These are phyloP conservation scores for Typha latifolia DNA, from an alignment of 176 grass and related monocot genomes.

Conservation along the genomic window DNA sequence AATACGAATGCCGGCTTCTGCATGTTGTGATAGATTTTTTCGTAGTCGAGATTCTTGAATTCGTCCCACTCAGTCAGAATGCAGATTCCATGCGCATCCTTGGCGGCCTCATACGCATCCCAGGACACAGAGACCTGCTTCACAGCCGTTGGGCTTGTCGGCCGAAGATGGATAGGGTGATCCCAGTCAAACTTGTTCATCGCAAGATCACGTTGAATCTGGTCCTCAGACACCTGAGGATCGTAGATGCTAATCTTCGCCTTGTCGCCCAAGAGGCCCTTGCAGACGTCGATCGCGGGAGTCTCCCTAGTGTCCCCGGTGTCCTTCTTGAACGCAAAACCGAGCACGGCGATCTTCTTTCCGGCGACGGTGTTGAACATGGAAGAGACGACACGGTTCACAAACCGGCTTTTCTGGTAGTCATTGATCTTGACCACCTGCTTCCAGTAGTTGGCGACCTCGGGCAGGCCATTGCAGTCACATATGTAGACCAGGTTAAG, in stretches of 20 bases:
- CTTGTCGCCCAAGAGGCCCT: conserved; percentile 45
- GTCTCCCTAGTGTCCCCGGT: conserved; percentile 46
- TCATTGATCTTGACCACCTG: conserved; percentile 60
- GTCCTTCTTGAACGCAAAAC: conserved; percentile 48
- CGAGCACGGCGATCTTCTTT: conserved; percentile 48
- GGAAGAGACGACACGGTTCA: conserved; percentile 39
- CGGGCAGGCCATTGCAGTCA: conserved; percentile 42
- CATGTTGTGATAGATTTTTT: conserved; percentile 51
- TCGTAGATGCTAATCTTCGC: conserved; percentile 50
- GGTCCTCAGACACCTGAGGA: conserved; percentile 42
- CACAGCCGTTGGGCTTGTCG: conserved; percentile 53
- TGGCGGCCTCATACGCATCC: conserved; percentile 59
- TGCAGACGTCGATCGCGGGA: conserved; percentile 48
- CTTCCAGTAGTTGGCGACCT: conserved; percentile 55
- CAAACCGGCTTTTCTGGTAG: conserved; percentile 50
- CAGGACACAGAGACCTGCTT: conserved; percentile 62
- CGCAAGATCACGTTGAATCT: conserved; percentile 40
- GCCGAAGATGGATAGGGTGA: conserved; percentile 48
- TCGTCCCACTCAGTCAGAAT: conserved; percentile 67
- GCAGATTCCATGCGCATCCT: conserved; percentile 60
- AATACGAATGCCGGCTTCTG: conserved; percentile 66
- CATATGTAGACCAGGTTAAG: conserved; percentile 53
- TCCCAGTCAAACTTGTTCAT: conserved; percentile 56
- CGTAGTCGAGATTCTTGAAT: conserved; percentile 47
- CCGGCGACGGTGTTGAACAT: conserved; percentile 50